Percentiles rank a stretch among this genome's conserved stretches.
Evolutionary conservation across 495 filamentous ascomycete genomes (phyloP).

Genomic region (Pyronema domesticum): DNA sequence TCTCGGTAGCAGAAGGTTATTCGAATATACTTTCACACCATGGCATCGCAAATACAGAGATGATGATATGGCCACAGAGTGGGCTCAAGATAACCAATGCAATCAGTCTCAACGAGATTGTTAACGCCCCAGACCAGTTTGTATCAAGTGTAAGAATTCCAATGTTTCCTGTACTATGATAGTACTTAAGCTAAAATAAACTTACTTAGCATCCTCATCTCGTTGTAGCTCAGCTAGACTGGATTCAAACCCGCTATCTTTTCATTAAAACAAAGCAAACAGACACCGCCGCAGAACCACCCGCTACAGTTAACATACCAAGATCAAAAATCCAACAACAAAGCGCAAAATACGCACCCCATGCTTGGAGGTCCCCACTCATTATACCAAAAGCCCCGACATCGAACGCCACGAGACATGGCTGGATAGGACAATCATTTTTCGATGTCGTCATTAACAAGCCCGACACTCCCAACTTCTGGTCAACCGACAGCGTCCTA

Average conservation of each 20-base stretch:
- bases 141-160: slow-evolving; percentile 21
- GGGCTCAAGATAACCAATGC: slow-evolving; percentile 38
- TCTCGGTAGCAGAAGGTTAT: slow-evolving; percentile 42
- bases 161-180: not conserved
- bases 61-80: slow-evolving; percentile 45
- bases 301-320: too few species aligned
- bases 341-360: too few species aligned
- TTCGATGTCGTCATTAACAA: too few species aligned
- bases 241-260: slow-evolving; percentile 84
- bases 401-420: too few species aligned
- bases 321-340: too few species aligned
- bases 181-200: not conserved
- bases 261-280: slow-evolving; percentile 29
- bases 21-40: slow-evolving; percentile 5
- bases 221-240: slow-evolving; percentile 61
- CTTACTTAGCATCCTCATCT: slow-evolving; percentile 34
- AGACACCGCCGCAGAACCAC: not conserved
- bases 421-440: too few species aligned
- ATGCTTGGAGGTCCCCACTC: too few species aligned
- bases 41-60: not conserved
- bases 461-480: too few species aligned
- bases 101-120: slow-evolving; percentile 73
- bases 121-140: slow-evolving; percentile 54
- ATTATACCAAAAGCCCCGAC: too few species aligned
- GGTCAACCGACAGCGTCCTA: too few species aligned